Base-by-base conservation (phyloP, 345 rosid genomes). In the Boechera divaricarpa region DNA sequence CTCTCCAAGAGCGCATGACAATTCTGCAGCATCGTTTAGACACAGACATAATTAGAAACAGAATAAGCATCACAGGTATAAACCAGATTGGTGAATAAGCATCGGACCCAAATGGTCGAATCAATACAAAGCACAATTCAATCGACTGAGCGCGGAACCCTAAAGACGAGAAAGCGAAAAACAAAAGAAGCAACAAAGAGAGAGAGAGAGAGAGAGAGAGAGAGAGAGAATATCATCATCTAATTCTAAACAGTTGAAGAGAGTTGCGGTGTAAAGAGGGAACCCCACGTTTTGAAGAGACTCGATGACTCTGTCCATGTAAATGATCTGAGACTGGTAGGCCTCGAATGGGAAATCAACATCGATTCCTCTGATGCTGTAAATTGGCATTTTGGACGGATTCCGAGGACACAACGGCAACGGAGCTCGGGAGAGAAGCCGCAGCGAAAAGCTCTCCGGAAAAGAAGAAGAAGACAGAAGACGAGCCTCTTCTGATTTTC, bases 281-380 rank as follows among this genome's bases (percentile, higher is more conserved):
- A 47, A 7, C 75, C 90, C 79, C 47, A 89, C 99, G 66, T 71
- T 87, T 83, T 92, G 98, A 58, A 92, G 96, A 76, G 96, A 82
- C 64, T 91, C 86, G 69, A 95, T 87, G 12, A 95, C 97, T 85
- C 86, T 88, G 61, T 95, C 97, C 99, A 92, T 95, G 92, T 92
- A 92, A 56, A 82, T 83, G 63, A 92, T 87, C 87, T 92, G 98
- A 72, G 93, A 91, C 59, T 90, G 89, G 69, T 95, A 92, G 1
- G 98, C 96, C 69, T 91, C 94, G 81, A 85, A 95, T 3, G 98
- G 99, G 81, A 95, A 95, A 63, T 92, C 97, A 51, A 92, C 99
- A 56, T 90, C 80, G 81, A 95, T 82, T 76, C 97, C 98, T 77
- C 96, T 82, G 57, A 95, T 72, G n/a, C 73, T 86, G 90, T 92